phyloP scores from a whole-genome alignment of 1,284 basidiomycete species.

The Malassezia brasiliensis region DNA sequence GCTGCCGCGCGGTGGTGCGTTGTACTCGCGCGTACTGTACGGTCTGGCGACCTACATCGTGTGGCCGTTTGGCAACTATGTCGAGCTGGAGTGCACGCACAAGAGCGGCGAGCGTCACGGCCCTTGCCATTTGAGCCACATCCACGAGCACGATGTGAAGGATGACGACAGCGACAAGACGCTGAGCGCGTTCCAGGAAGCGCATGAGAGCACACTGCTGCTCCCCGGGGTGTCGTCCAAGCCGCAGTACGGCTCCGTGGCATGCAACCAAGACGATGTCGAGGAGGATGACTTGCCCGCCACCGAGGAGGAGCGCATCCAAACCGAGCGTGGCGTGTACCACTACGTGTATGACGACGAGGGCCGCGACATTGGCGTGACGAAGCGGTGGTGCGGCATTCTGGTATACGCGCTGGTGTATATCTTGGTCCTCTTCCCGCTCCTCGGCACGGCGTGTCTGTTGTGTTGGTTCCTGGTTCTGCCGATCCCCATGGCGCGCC shows the following conservation, averaged over 20 bases:
- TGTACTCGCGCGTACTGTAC: constrained; percentile 76
- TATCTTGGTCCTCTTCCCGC: constrained; percentile 76
- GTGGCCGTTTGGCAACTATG: constrained; percentile 99
- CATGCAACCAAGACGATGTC: constrained; percentile 2
- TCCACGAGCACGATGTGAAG: constrained; percentile 15
- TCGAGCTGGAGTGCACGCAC: constrained; percentile 61
- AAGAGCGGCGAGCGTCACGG: constrained; percentile 29
- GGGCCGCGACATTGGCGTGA: constrained; percentile 31
- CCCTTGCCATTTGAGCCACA: constrained; percentile 5
- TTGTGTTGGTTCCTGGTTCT: constrained; percentile 87
- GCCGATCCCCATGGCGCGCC: constrained; percentile 94
- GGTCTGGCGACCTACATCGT: constrained; percentile 90
- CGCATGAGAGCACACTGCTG: constrained; percentile 13
- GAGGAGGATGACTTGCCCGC: constrained; percentile 15
- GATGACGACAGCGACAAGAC: constrained; percentile 8
- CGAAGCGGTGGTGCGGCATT: constrained; percentile 28
- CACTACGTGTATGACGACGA: constrained; percentile 38
- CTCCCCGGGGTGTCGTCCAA: neutral
- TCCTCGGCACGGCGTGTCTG: constrained; percentile 59
- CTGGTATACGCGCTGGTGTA: constrained; percentile 55
- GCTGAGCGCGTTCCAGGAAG: neutral
- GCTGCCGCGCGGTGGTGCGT: constrained; percentile 65
- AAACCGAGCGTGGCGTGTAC: constrained; percentile 35
- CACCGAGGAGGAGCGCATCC: constrained; percentile 26
- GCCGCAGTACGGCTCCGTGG: constrained; percentile 1